These are phyloP conservation scores for Heliamphora exappendiculata DNA, from an alignment of 148 eudicot genomes.

Conservation along the genomic window DNA sequence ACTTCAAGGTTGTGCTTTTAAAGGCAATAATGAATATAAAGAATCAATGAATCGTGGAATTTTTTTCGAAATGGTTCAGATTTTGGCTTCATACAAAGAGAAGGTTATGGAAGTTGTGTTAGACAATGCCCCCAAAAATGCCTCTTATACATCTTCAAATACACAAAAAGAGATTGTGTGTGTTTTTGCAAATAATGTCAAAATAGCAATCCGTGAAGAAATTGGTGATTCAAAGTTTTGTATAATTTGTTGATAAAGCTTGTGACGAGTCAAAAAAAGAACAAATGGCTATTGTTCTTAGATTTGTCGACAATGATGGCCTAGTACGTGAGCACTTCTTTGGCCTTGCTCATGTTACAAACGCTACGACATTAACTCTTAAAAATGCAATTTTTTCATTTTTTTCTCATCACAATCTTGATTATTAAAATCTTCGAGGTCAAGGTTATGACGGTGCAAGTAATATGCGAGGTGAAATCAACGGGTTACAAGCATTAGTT, in stretches of 20 bases:
- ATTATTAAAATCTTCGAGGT: too few species aligned
- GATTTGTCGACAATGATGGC: conserved; percentile 21
- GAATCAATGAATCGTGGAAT: neutral
- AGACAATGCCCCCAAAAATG: conserved; percentile 13
- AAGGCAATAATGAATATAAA: too few species aligned
- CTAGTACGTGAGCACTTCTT: conserved; percentile 15
- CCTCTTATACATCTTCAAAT: conserved; percentile 1
- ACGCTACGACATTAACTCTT: too few species aligned
- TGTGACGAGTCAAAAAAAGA: conserved; percentile 18
- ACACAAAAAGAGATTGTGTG: conserved; percentile 20
- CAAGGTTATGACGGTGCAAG: too few species aligned
- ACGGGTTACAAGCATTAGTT: conserved; percentile 19
- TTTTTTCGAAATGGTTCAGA: neutral
- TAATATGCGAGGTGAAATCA: conserved; percentile 14
- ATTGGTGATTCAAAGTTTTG: conserved; percentile 15
- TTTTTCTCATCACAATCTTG: conserved; percentile 14
- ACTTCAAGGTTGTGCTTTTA: too few species aligned
- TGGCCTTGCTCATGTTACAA: conserved; percentile 12
- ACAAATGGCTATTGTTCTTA: too few species aligned
- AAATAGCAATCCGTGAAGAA: too few species aligned
- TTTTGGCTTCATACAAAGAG: neutral
- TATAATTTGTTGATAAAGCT: conserved; percentile 22
- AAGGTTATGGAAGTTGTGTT: neutral
- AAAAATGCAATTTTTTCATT: too few species aligned
- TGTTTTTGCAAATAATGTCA: too few species aligned